These are phyloP conservation scores for Wickerhamiella nectarea DNA, from an alignment of 805 yeast genomes.

Conservation along the genomic window DNA sequence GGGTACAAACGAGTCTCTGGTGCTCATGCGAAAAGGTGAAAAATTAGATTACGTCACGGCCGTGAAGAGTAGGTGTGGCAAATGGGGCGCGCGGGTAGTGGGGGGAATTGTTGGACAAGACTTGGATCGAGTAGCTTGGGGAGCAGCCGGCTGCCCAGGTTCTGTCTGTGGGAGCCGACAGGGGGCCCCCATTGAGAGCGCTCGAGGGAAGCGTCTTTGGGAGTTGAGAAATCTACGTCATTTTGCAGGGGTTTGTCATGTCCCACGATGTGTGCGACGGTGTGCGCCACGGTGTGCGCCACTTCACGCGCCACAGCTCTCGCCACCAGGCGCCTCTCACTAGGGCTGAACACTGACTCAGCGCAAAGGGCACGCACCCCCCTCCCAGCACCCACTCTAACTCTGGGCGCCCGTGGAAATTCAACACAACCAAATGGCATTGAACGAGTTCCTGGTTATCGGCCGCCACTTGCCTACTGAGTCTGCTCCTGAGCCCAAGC, in stretches of 20 bases:
- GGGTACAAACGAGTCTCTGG: constrained; percentile 27
- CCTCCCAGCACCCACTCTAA: not conserved
- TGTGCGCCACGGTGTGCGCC: too few species aligned
- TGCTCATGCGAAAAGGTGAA: constrained; percentile 14
- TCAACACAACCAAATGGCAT: constrained; percentile 7
- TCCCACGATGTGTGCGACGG: too few species aligned
- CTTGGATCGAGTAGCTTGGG: not conserved
- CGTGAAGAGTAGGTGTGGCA: not conserved
- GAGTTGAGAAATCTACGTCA: too few species aligned
- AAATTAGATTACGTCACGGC: not conserved
- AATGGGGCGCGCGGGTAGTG: too few species aligned
- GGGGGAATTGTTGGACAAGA: not conserved
- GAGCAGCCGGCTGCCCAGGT: too few species aligned
- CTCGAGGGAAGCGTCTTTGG: too few species aligned
- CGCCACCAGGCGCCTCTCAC: not conserved
- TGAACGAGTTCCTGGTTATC: constrained; percentile 98
- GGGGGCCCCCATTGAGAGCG: too few species aligned
- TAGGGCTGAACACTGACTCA: not conserved
- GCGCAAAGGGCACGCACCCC: not conserved
- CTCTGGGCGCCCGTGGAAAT: not conserved
- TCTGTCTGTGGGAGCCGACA: too few species aligned
- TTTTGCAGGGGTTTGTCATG: too few species aligned
- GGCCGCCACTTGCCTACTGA: constrained; percentile 99
- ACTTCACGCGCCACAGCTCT: not conserved
- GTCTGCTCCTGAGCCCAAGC: constrained; percentile 98